phyloP scores from a whole-genome alignment of 768 basidiomycete species.

The Mycena epipterygia region DNA sequence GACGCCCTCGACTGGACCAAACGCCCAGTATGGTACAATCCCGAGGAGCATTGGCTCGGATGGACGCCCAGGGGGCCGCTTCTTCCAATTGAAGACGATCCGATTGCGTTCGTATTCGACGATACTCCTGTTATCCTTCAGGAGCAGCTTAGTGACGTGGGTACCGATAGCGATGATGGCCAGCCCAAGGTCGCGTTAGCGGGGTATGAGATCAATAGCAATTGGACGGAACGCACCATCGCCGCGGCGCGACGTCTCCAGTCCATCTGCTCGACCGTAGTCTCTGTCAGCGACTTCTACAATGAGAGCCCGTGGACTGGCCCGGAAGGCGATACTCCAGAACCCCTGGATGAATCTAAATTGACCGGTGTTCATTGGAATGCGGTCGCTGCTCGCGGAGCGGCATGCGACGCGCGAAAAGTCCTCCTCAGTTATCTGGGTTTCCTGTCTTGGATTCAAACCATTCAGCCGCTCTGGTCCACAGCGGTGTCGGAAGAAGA shows the following conservation, averaged over 20 bases:
- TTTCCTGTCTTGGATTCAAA: background rate
- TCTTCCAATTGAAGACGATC: background rate
- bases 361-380: too few species aligned
- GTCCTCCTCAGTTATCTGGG: background rate
- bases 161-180: background rate
- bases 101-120: background rate
- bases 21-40: background rate
- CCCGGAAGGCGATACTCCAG: too few species aligned
- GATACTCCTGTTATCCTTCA: background rate
- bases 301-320: too few species aligned
- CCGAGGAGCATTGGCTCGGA: background rate
- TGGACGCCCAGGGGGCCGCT: background rate
- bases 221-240: too few species aligned
- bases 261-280: too few species aligned
- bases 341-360: too few species aligned
- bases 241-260: too few species aligned
- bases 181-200: background rate
- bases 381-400: too few species aligned
- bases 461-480: background rate
- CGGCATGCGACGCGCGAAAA: too few species aligned
- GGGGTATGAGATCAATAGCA: too few species aligned
- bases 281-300: too few species aligned
- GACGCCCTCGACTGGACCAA: background rate
- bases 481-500: background rate
- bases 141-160: background rate